phyloP scores from a whole-genome alignment of 495 filamentous ascomycete species.

The Tetracladium marchalianum region DNA sequence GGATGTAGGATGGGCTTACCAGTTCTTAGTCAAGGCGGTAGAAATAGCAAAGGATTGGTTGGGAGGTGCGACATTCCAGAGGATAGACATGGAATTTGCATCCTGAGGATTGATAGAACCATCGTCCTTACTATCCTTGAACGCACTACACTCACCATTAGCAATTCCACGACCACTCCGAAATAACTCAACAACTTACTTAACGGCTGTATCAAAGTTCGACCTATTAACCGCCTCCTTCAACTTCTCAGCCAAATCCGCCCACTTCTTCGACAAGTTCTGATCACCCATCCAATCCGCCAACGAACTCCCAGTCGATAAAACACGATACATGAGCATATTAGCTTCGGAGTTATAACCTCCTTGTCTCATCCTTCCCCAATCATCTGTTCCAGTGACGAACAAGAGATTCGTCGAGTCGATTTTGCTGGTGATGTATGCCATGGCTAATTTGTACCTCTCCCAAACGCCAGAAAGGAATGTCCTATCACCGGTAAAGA shows the following conservation, averaged over 20 bases:
- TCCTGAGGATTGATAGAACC: slow-evolving; percentile 28
- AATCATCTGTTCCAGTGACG: slow-evolving; percentile 46
- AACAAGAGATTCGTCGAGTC: slow-evolving; percentile 41
- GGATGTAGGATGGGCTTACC: not conserved
- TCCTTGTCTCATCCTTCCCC: slow-evolving; percentile 45
- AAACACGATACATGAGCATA: slow-evolving; percentile 46
- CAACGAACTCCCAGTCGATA: slow-evolving; percentile 38
- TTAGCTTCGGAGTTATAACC: slow-evolving; percentile 45
- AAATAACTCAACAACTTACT: slow-evolving; percentile 29
- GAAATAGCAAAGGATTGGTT: slow-evolving; percentile 3
- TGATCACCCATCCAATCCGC: slow-evolving; percentile 39
- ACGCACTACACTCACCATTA: slow-evolving; percentile 40
- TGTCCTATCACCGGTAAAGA: slow-evolving; percentile 44
- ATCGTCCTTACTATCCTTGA: slow-evolving; percentile 44
- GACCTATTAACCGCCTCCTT: slow-evolving; percentile 25
- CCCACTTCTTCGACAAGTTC: slow-evolving; percentile 12
- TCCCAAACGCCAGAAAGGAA: slow-evolving; percentile 41
- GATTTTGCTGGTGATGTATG: slow-evolving; percentile 42
- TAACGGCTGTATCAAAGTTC: slow-evolving; percentile 23
- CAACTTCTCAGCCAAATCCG: slow-evolving; percentile 4
- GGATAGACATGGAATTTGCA: slow-evolving; percentile 13
- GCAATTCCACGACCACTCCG: slow-evolving; percentile 17
- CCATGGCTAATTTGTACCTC: slow-evolving; percentile 42
- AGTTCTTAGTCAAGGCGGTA: slow-evolving; percentile 8
- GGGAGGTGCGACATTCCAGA: slow-evolving; percentile 6